Evolutionary conservation across 495 filamentous ascomycete species (phyloP).

Genomic region (Penicillium lividum): DNA sequence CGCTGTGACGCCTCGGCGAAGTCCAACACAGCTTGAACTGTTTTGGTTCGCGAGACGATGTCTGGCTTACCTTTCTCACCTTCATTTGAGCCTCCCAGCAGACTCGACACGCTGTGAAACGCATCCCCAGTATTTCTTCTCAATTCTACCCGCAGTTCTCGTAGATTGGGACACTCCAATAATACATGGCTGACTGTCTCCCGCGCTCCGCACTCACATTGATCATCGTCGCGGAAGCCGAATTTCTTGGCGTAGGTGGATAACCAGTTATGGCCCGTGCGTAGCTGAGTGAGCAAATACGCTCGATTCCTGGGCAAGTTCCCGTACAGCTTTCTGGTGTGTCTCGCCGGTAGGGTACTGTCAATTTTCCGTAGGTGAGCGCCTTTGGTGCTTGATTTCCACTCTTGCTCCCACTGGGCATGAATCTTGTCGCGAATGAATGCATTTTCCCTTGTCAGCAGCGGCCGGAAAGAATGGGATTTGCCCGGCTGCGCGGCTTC

Average conservation of each 20-base stretch:
- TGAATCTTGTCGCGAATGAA: constrained; percentile 5
- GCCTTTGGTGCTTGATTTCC: constrained; percentile 10
- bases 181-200: constrained; percentile 26
- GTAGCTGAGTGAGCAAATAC: constrained; percentile 23
- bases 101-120: too few relatives aligned
- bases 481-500: constrained; percentile 17
- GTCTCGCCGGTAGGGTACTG: constrained; percentile 12
- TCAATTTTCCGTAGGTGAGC: constrained; percentile 7
- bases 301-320: constrained; percentile 17
- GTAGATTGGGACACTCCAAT: constrained; percentile 20
- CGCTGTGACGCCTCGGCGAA: too few relatives aligned
- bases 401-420: constrained; percentile 20
- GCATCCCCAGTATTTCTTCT: too few relatives aligned
- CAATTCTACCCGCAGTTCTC: too few relatives aligned
- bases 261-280: constrained; percentile 24
- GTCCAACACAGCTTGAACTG: too few relatives aligned
- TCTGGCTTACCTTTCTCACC: too few relatives aligned
- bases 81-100: too few relatives aligned
- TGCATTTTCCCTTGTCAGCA: constrained; percentile 21
- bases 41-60: too few relatives aligned
- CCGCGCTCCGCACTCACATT: constrained; percentile 18
- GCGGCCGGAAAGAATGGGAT: constrained; percentile 18
- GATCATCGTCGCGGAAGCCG: constrained; percentile 19
- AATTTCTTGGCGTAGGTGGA: constrained; percentile 14
- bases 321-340: constrained; percentile 22